Evolutionary conservation across 2,329 filamentous ascomycete species (phyloP), one percentile per base, ranked within the genome.

Genomic region (Aspergillus sp.): DNA sequence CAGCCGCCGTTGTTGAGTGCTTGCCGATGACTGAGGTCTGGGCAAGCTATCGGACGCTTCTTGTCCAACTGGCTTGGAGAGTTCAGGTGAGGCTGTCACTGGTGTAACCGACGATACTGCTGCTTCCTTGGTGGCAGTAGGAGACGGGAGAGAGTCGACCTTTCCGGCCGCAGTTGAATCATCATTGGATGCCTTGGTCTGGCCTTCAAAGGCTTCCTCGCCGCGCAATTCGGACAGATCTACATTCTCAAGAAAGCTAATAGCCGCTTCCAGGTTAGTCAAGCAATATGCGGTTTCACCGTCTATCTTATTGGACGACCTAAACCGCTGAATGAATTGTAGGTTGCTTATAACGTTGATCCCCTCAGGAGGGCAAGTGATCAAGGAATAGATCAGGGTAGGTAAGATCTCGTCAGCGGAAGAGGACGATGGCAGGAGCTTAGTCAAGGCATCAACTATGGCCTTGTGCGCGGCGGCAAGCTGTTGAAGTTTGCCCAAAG

Each of bases 321-420:
- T 87, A 74, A 99, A 99, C 63, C 90, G 83, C 73, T 98, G 93
- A 66, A 98, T 92, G 74, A 98, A 99, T 68, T 90, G 87, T n/a
- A 96, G 82, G 74, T 99, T 96, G 80, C 94, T 98, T 71, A 97
- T 92, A 58, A 93, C 89, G 74, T 93, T 91, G 51, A 98, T 88
- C 36, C 89, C 86, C 75, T 95, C 91, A 0, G 93, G 90, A 0
- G 92, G 89, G 48, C 93, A 89, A 2, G 92, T 97, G 72, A 99
- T 96, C 62, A 99, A 85, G 0, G 92, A 91, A 79, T 96, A 99
- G 63, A 99, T 99, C 64, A 99, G 84, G 76, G 96, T 97, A 0
- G 95, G 95, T 74, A 99, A 88, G 57, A 99, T 96, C 77, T 98
- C 95, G 72, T 99, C 95, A 2, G 95, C 95, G 1, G 95, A 98